Percentiles rank a stretch among this genome's conserved stretches.
phyloP scores from a whole-genome alignment of 306 rosid species.

The Fagus crenata region DNA sequence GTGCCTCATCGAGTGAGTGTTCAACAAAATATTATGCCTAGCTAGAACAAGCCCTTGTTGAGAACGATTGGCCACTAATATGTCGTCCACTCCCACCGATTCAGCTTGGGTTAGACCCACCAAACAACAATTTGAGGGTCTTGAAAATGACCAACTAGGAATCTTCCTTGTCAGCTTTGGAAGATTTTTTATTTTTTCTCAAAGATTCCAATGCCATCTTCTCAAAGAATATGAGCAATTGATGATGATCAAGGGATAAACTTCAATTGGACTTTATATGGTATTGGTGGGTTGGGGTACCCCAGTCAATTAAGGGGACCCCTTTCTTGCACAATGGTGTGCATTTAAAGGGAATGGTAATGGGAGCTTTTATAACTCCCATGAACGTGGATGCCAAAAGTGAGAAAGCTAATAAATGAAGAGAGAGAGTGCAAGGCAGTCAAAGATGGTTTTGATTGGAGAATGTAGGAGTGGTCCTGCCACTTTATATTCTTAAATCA shows the following conservation, averaged over 20 bases:
- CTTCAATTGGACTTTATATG: conserved; percentile 36
- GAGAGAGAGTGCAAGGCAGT: conserved; percentile 9
- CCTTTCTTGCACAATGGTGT: conserved; percentile 26
- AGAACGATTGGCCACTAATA: conserved; percentile 37
- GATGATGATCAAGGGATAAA: conserved; percentile 27
- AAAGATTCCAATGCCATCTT: conserved; percentile 69
- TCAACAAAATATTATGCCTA: conserved; percentile 25
- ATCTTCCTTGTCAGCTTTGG: conserved; percentile 55
- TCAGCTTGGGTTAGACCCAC: conserved; percentile 15
- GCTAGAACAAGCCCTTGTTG: conserved; percentile 23
- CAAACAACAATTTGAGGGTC: conserved; percentile 2
- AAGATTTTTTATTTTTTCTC: conserved; percentile 30
- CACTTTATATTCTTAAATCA: conserved; percentile 27
- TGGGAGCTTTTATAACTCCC: conserved; percentile 47
- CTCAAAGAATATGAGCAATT: conserved; percentile 21
- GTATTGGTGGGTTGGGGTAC: conserved; percentile 32
- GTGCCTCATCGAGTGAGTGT: conserved; percentile 34
- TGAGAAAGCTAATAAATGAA: conserved; percentile 33
- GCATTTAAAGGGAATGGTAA: conserved; percentile 25
- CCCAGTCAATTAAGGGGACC: conserved; percentile 45
- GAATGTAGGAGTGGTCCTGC: conserved; percentile 3
- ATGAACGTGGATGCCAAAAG: conserved; percentile 52
- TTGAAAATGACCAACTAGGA: conserved; percentile 41
- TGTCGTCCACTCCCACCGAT: conserved; percentile 9
- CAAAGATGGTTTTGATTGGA: conserved; percentile 18